Percentiles rank a stretch among this genome's conserved stretches.
Conservation (phyloP, 208 protist species). For the Trichomonas tenax region DNA sequence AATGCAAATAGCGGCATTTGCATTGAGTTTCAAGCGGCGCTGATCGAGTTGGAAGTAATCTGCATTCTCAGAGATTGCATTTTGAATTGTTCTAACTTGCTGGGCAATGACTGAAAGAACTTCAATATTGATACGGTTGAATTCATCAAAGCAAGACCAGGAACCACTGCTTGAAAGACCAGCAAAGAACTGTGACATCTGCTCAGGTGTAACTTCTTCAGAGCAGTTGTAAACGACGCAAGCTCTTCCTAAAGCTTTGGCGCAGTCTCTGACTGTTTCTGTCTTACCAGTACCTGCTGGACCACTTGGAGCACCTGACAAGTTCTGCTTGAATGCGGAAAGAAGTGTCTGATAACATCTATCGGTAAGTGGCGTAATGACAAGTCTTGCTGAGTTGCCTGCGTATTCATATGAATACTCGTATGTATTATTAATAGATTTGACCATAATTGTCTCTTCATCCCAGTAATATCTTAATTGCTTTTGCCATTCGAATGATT, state of each 20-base stretch:
- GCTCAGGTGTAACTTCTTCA: neutral
- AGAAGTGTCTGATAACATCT: slow-evolving; percentile 50
- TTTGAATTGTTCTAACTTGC: slow-evolving; percentile 81
- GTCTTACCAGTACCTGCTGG: slow-evolving; percentile 59
- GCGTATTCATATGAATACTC: slow-evolving; percentile 58
- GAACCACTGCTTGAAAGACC: slow-evolving; percentile 80
- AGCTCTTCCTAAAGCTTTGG: slow-evolving; percentile 52
- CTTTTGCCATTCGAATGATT: slow-evolving; percentile 77
- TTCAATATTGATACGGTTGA: slow-evolving; percentile 95
- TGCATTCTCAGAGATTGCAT: slow-evolving; percentile 59
- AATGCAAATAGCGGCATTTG: slow-evolving; percentile 82
- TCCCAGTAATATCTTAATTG: slow-evolving; percentile 89
- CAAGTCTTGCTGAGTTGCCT: slow-evolving; percentile 51
- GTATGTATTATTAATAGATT: slow-evolving; percentile 34
- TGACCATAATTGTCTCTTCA: slow-evolving; percentile 30
- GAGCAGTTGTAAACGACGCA: slow-evolving; percentile 30
- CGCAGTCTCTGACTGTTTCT: slow-evolving; percentile 55
- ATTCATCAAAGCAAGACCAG: slow-evolving; percentile 93
- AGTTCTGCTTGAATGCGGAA: slow-evolving; percentile 41
- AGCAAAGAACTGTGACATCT: slow-evolving; percentile 86
- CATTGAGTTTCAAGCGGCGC: slow-evolving; percentile 66
- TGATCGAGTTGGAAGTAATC: slow-evolving; percentile 77
- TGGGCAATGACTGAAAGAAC: slow-evolving; percentile 88
- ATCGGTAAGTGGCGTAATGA: slow-evolving; percentile 61
- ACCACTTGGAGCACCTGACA: slow-evolving; percentile 49